Percentiles rank a stretch among this genome's conserved stretches.
phyloP scores from a whole-genome alignment of 345 rosid genomes.

The Litchi chinensis region DNA sequence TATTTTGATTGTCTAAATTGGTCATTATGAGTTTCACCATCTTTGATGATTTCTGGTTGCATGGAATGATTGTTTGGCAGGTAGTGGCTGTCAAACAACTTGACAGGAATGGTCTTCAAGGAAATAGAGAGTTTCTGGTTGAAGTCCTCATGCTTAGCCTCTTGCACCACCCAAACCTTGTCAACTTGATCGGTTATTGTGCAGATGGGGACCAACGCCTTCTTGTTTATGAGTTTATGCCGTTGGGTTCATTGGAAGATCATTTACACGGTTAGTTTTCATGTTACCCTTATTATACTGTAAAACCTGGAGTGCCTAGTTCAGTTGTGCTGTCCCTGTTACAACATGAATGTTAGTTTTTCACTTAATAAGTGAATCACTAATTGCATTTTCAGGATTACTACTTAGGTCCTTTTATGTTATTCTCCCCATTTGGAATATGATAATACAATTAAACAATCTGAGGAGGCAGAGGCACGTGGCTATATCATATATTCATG shows the following conservation, averaged over 20 bases:
- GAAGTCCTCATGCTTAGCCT: constrained; percentile 99
- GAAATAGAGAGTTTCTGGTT: constrained; percentile 96
- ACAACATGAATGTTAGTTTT: neutral
- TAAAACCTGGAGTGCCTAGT: neutral
- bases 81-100: constrained; percentile 95
- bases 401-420: neutral
- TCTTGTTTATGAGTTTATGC: constrained; percentile 96
- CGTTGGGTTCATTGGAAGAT: constrained; percentile 93
- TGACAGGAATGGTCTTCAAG: constrained; percentile 93
- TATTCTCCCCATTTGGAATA: neutral
- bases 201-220: constrained; percentile 99
- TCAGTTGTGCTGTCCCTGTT: constrained; percentile 1
- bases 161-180: constrained; percentile 91
- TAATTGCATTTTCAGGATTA: neutral
- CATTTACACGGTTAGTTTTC: constrained; percentile 84
- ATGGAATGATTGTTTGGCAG: constrained; percentile 44
- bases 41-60: constrained; percentile 13
- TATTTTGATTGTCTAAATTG: neutral
- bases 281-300: neutral
- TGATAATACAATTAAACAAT: neutral
- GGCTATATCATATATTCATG: neutral
- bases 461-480: neutral
- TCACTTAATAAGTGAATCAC: neutral
- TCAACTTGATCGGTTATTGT: constrained; percentile 94
- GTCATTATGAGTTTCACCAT: neutral